Conservation (phyloP, 257 asterid genomes). For the Solanum paucissectum region DNA sequence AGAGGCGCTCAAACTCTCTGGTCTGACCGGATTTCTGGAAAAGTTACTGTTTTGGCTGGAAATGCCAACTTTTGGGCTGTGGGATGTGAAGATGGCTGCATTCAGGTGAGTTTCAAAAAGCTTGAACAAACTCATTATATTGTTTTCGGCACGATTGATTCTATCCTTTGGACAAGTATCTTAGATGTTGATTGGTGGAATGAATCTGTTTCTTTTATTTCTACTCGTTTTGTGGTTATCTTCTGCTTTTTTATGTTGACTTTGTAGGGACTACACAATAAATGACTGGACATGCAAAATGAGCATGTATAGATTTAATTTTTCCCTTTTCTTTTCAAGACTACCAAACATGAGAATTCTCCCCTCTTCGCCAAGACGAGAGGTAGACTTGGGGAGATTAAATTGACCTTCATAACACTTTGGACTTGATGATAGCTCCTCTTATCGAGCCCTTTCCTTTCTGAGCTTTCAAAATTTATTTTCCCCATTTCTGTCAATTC, state of each 20-base stretch:
- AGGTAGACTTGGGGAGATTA: background rate
- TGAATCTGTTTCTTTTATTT: background rate
- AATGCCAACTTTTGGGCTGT: constrained; percentile 96
- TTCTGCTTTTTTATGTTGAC: background rate
- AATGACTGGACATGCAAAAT: background rate
- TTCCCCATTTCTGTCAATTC: background rate
- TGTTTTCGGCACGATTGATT: background rate
- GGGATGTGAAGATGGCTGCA: constrained; percentile 94
- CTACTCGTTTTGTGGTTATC: background rate
- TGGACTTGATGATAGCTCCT: background rate
- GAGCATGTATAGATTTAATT: background rate
- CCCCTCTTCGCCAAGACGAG: background rate
- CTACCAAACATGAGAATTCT: background rate
- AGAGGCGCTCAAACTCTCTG: constrained; percentile 59
- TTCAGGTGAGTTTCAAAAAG: constrained; percentile 54
- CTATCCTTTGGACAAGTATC: background rate
- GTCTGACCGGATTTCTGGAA: constrained; percentile 87
- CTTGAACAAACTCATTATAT: background rate
- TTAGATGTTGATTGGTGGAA: background rate
- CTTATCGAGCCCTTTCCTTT: background rate
- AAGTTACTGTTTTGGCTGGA: constrained; percentile 89
- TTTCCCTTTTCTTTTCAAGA: background rate
- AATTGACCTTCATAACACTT: background rate
- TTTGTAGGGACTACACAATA: background rate
- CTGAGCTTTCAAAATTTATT: background rate